Conservation (phyloP, 2,329 filamentous ascomycete genomes). For the Pseudogymnoascus verrucosus region DNA sequence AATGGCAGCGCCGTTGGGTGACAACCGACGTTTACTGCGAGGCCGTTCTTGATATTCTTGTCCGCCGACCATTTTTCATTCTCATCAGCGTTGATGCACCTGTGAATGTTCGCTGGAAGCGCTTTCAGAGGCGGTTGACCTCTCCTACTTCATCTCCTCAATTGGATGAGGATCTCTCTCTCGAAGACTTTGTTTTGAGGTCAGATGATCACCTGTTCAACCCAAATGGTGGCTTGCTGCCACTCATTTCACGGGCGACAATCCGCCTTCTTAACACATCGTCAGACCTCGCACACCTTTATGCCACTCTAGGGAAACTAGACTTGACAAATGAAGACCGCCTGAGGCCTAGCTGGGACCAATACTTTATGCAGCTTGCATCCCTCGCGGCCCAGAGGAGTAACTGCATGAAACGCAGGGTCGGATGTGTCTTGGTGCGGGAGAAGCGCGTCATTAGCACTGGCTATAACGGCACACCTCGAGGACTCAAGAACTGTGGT, state of each 20-base stretch:
- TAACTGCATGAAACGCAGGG: conserved; percentile 97
- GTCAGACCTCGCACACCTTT: conserved; percentile 60
- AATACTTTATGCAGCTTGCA: conserved; percentile 97
- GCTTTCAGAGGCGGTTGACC: conserved; percentile 53
- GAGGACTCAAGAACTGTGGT: conserved; percentile 80
- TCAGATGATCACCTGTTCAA: conserved; percentile 73
- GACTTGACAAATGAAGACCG: conserved; percentile 72
- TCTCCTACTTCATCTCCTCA: conserved; percentile 19
- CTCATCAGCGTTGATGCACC: conserved; percentile 89
- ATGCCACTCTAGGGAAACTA: conserved; percentile 62
- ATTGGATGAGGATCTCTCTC: conserved; percentile 22
- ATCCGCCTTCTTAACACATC: conserved; percentile 83
- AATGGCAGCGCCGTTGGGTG: conserved; percentile 79
- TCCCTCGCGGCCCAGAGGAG: conserved; percentile 81
- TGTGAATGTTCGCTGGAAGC: conserved; percentile 71
- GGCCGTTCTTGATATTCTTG: conserved; percentile 62
- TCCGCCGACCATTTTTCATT: conserved; percentile 83
- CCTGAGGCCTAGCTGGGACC: conserved; percentile 85
- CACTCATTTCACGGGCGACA: conserved; percentile 72
- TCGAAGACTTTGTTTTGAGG: conserved; percentile 48
- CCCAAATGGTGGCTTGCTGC: conserved; percentile 55
- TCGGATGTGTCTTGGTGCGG: conserved; percentile 86
- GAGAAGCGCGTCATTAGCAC: conserved; percentile 85
- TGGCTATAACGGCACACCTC: conserved; percentile 95
- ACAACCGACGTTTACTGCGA: conserved; percentile 76